Percentiles rank a stretch among this genome's conserved stretches.
Evolutionary conservation across 306 rosid genomes (phyloP).

Genomic region (Parietaria judaica): DNA sequence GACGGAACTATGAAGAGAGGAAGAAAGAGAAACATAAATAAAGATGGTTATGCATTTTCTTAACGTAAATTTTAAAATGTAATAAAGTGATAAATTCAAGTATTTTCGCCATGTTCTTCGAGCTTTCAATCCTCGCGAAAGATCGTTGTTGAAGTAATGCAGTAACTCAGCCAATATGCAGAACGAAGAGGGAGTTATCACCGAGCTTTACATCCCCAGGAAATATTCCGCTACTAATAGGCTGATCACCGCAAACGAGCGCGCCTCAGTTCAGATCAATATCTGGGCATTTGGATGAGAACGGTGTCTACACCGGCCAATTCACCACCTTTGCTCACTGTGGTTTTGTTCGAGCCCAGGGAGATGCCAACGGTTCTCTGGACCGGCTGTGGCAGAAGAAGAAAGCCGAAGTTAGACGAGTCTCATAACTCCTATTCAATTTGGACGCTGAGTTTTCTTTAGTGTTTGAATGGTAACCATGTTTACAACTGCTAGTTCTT

Average conservation of each 20-base stretch:
- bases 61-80: too few species aligned
- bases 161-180: constrained; percentile 28
- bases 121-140: neutral
- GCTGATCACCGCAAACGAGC: constrained; percentile 67
- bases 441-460: too few species aligned
- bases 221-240: constrained; percentile 75
- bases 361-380: constrained; percentile 51
- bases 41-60: too few species aligned
- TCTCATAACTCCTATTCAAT: too few species aligned
- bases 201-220: constrained; percentile 45
- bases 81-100: too few species aligned
- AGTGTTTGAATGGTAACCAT: too few species aligned
- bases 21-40: too few species aligned
- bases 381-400: constrained; percentile 57
- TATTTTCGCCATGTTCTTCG: too few species aligned
- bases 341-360: constrained; percentile 65
- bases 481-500: too few species aligned
- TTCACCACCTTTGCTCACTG: constrained; percentile 71
- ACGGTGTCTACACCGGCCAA: constrained; percentile 54
- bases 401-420: constrained; percentile 31
- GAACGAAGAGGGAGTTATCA: constrained; percentile 42
- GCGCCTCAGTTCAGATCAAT: constrained; percentile 71
- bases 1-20: too few species aligned
- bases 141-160: neutral
- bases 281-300: constrained; percentile 71